Evolutionary conservation across 2,329 filamentous ascomycete genomes (phyloP).

Genomic region (Pleomassaria siparia): DNA sequence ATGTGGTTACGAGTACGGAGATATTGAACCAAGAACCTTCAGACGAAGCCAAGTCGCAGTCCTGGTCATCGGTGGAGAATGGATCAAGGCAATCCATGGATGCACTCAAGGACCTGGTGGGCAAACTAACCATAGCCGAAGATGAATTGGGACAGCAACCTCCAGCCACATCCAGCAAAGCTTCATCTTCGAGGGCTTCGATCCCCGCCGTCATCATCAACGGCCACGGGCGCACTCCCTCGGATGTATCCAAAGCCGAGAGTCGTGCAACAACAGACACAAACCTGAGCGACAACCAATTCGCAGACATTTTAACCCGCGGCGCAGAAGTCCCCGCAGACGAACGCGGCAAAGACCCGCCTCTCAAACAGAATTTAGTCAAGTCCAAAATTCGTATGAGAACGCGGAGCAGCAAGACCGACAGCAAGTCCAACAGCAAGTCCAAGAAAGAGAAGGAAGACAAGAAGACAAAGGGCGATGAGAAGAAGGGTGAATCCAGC

Average conservation of each 20-base stretch:
- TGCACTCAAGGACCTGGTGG: slow-evolving; percentile 13
- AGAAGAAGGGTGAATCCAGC: slow-evolving; percentile 14
- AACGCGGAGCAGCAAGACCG: slow-evolving; percentile 27
- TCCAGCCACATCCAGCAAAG: neutral
- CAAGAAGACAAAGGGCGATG: slow-evolving; percentile 17
- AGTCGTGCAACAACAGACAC: slow-evolving; percentile 20
- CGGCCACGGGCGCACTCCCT: slow-evolving; percentile 24
- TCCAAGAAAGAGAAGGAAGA: slow-evolving; percentile 10
- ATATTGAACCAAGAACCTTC: slow-evolving; percentile 50
- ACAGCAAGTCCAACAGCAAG: too few species aligned
- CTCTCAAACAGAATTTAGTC: slow-evolving; percentile 28
- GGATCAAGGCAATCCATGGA: too few species aligned
- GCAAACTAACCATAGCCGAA: slow-evolving; percentile 25
- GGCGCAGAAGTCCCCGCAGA: slow-evolving; percentile 22
- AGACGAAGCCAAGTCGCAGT: slow-evolving; percentile 2
- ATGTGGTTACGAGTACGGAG: slow-evolving; percentile 61
- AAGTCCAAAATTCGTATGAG: slow-evolving; percentile 42
- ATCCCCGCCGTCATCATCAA: slow-evolving; percentile 22
- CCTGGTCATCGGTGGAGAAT: slow-evolving; percentile 7
- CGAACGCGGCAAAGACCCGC: slow-evolving; percentile 9
- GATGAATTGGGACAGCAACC: slow-evolving; percentile 6
- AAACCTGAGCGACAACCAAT: slow-evolving; percentile 31
- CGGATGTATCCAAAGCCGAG: slow-evolving; percentile 24
- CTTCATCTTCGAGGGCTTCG: slow-evolving; percentile 2
- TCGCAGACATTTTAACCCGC: slow-evolving; percentile 27